Base-by-base conservation (phyloP, 1,139 yeast species). In the Taphrina communis region DNA sequence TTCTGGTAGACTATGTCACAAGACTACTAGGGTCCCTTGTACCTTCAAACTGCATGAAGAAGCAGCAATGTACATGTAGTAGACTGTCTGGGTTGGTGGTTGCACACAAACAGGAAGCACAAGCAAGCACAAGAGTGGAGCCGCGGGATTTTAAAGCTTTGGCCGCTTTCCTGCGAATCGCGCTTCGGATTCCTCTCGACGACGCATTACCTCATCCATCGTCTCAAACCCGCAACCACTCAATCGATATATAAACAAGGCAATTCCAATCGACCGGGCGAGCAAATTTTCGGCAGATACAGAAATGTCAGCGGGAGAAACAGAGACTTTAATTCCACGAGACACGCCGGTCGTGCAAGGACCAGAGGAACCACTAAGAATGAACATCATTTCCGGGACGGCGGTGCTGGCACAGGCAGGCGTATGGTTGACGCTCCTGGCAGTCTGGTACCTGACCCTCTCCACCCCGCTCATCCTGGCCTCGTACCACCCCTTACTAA, bases 301-400 rank as follows among this genome's bases (percentile, higher is more conserved):
- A 25, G 31, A 2, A 25, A 46, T 46, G 56, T 51, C 56, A 14
- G 35, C 35, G 6, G 42, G 14, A 31, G 67, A 63, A 36, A 58
- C 38, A 35, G 55, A 55, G 61, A 63, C 67, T 39, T 39, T 63
- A 39, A 35, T 63, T 31, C 67, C 67, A 6, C 51, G 42, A 39
- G 67, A 63, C 42, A 63, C 67, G 48, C 67, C 67, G 35, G 46
- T 63, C 55, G 17, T 63, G 36, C 67, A 63, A 48, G 19, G 44
- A 6, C 25, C 60, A 9, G 60, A 53, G 38, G 55, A 42, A n/a
- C 68, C 63, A n/a, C 36, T 65, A 3, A 44, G 63, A n/a, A 21
- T 56, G 25, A 65, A 65, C 50, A n/a, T 65, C 56, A 57, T 65
- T 19, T 44, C 58, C 6, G 68, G 68, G 0, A 57, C 68, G 21